Conservation (phyloP, 1,284 basidiomycete genomes). For the Irpex sp. region DNA sequence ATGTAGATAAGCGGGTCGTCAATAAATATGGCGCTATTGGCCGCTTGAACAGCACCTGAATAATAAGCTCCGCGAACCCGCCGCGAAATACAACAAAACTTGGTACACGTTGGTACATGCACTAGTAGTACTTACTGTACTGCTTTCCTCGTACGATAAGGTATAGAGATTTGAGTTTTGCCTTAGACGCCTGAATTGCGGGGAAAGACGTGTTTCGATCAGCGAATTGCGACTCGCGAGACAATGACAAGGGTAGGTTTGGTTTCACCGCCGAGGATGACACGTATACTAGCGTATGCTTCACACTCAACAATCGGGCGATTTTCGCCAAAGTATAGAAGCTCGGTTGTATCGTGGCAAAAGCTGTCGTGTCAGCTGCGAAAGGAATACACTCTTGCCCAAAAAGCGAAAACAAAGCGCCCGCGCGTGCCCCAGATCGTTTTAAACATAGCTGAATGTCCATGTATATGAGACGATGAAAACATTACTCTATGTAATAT, state of each 20-base stretch:
- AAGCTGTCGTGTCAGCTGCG: not conserved
- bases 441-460: no score
- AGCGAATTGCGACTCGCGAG: not conserved
- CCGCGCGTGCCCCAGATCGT: no score
- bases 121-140: no score
- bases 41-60: not conserved
- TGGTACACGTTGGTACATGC: not conserved
- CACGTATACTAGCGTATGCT: no score
- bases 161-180: not conserved
- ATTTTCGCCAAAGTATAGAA: not conserved
- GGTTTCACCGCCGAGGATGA: no score
- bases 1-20: no score
- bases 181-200: not conserved
- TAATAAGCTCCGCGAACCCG: not conserved
- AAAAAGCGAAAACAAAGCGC: not conserved
- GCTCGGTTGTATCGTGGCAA: not conserved
- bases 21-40: no score
- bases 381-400: no score
- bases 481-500: not conserved
- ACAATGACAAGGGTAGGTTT: not conserved
- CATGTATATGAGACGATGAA: not conserved
- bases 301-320: not conserved
- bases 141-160: not conserved
- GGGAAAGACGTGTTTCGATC: not conserved
- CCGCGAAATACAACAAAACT: not conserved